These are phyloP conservation scores for Wakefieldia striispora DNA, from an alignment of 768 basidiomycete genomes.

Conservation along the genomic window DNA sequence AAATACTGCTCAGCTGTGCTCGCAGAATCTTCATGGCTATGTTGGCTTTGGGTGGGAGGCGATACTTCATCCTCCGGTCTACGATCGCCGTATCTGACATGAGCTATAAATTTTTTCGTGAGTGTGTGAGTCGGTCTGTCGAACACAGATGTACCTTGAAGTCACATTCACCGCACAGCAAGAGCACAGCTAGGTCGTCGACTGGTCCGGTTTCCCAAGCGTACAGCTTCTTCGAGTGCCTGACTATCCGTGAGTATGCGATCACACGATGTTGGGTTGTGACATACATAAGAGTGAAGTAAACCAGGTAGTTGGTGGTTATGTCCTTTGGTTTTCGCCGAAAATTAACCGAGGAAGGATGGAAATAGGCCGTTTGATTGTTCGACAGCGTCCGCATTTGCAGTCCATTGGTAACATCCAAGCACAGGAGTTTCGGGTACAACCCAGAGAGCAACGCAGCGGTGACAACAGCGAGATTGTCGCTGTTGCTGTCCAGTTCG, in stretches of 20 bases:
- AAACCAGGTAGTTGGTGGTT: conserved; percentile 69
- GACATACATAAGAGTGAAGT: conserved; percentile 85
- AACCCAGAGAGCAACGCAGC: conserved; percentile 84
- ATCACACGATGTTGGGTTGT: background rate
- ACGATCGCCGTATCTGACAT: conserved; percentile 67
- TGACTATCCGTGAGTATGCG: conserved; percentile 28
- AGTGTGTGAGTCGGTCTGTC: too few species aligned
- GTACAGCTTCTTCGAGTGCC: conserved; percentile 93
- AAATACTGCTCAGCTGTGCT: conserved; percentile 51
- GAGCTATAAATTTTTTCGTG: conserved; percentile 43
- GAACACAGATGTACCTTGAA: conserved; percentile 59
- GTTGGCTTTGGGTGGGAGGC: conserved; percentile 64
- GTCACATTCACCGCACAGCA: conserved; percentile 89
- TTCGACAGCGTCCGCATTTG: conserved; percentile 81
- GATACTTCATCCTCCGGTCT: conserved; percentile 84
- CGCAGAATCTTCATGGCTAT: conserved; percentile 82
- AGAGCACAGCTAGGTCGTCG: conserved; percentile 75
- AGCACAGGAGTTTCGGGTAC: conserved; percentile 83
- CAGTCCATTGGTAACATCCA: conserved; percentile 53
- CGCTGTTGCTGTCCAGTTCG: conserved; percentile 67
- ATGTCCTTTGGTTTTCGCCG: conserved; percentile 64
- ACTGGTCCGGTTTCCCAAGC: conserved; percentile 92
- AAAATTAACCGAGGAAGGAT: conserved; percentile 93
- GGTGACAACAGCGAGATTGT: conserved; percentile 64
- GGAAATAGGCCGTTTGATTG: conserved; percentile 74